Base-by-base conservation (phyloP, 352 stramenopile genomes). In the Pythium scleroteichum region DNA sequence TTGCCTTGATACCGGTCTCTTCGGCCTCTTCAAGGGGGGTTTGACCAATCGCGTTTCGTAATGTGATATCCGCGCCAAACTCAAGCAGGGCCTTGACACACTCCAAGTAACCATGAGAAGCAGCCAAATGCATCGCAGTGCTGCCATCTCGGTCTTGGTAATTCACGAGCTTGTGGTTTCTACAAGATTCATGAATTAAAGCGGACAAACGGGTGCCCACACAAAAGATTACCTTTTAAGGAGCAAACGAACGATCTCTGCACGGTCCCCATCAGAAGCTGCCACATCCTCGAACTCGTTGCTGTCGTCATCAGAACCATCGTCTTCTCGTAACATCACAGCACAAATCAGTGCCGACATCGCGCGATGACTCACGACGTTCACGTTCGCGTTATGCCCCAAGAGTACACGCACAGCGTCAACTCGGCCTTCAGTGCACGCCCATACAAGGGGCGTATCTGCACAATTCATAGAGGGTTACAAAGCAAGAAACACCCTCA, bases 141-240 rank as follows among this genome's bases (percentile, higher is more conserved):
- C 82, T 94, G 16, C 82, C 82, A 59, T 94, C 85, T 12, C 76
- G 80, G 56, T 94, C 85, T 53, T 94, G 85, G 32, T 88, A 88
- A 54, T 92, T 94, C 33, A 91, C 74, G 5, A 92, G 64, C 56
- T 88, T 77, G 9, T 53, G 56, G 49, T 88, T 88, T 44, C 73
- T 84, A 52, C 10, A 17, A 29, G 3, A 45, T 14, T 2, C 29
- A 60, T 22, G 13, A 44, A 23, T 12, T 4, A 35, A n/a, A 5
- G 17, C 27, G 55, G 1, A 45, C 10, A n/a, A 40, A 3, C 35
- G 40, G 14, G 4, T 29, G 6, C 16, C 13, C 1, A 26, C 9
- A 48, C 0, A 24, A 42, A 23, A n/a, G 47, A 62, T 27, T 57
- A 82, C 73, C 78, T 85, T 20, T 69, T 47, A 19, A 94, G 61